A percentile compares a stretch with the other conserved stretches of the same genome.
Conservation (phyloP, 1,139 yeast species). For the Barnettozyma hawaiiensis region DNA sequence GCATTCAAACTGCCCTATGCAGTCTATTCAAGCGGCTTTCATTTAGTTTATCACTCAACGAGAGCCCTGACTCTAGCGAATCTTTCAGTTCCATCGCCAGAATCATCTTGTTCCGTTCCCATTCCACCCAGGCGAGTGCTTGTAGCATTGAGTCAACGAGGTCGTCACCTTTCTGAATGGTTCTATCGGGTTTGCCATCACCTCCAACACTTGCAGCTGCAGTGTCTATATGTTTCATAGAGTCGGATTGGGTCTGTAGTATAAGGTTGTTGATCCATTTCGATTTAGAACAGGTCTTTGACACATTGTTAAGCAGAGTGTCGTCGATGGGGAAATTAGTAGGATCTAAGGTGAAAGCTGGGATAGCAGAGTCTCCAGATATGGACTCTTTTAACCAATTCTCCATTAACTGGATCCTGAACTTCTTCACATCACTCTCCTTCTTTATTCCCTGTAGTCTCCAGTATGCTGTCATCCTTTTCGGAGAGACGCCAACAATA, state of each 20-base stretch:
- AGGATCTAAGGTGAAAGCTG: conserved; percentile 10
- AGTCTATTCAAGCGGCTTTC: conserved; percentile 6
- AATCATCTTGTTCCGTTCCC: conserved; percentile 35
- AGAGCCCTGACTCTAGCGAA: conserved; percentile 15
- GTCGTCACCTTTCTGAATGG: conserved; percentile 51
- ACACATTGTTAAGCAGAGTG: background rate
- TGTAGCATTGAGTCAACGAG: conserved; percentile 55
- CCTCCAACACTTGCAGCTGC: too few species aligned
- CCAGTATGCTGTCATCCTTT: conserved; percentile 39
- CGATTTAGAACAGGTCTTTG: conserved; percentile 7
- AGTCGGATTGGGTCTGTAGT: conserved; percentile 5
- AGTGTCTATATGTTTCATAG: conserved; percentile 1
- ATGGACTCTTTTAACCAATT: conserved; percentile 16
- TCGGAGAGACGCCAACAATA: conserved; percentile 34
- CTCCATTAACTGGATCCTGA: conserved; percentile 18
- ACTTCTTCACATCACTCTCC: conserved; percentile 13
- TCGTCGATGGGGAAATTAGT: conserved; percentile 8
- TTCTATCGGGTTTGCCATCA: background rate
- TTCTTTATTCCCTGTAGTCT: conserved; percentile 11
- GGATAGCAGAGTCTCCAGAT: background rate
- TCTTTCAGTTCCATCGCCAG: conserved; percentile 17
- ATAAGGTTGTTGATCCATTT: conserved; percentile 19
- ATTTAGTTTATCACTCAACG: conserved; percentile 16
- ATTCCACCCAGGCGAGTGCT: conserved; percentile 46
- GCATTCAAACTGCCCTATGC: background rate